Evolutionary conservation across 1,139 yeast genomes (phyloP).

Genomic region (Blastobotrys petasosporus): DNA sequence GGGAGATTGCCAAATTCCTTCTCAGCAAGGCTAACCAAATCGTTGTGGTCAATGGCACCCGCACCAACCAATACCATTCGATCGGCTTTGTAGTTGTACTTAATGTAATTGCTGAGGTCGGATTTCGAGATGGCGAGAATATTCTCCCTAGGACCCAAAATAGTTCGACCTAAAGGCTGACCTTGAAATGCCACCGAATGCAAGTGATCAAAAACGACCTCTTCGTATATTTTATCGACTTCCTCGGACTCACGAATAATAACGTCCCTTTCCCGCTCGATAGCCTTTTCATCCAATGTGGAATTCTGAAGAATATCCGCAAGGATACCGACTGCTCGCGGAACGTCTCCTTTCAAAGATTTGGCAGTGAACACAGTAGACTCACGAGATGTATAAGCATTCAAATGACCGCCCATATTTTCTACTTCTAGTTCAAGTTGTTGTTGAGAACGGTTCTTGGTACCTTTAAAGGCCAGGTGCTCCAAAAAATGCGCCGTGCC

Average conservation of each 20-base stretch:
- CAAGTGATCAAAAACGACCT: slow-evolving; percentile 93
- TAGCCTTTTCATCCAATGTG: slow-evolving; percentile 72
- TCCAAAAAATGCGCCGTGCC: slow-evolving; percentile 98
- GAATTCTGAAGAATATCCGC: slow-evolving; percentile 87
- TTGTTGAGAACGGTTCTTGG: slow-evolving; percentile 72
- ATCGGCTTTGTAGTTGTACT: slow-evolving; percentile 87
- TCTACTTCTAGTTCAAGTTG: slow-evolving; percentile 89
- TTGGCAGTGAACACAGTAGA: slow-evolving; percentile 96
- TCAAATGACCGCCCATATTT: slow-evolving; percentile 92
- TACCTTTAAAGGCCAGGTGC: slow-evolving; percentile 95
- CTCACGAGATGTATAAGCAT: slow-evolving; percentile 95
- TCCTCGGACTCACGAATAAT: slow-evolving; percentile 95
- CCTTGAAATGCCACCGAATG: slow-evolving; percentile 87
- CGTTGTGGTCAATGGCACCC: slow-evolving; percentile 86
- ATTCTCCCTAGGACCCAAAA: slow-evolving; percentile 87
- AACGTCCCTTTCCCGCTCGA: slow-evolving; percentile 93
- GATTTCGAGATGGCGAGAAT: slow-evolving; percentile 70
- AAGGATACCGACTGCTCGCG: slow-evolving; percentile 79
- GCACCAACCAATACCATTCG: slow-evolving; percentile 97
- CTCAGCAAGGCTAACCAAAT: slow-evolving; percentile 70
- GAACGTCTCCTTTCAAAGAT: slow-evolving; percentile 72
- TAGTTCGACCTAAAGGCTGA: slow-evolving; percentile 96
- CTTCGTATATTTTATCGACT: slow-evolving; percentile 97
- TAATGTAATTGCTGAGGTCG: slow-evolving; percentile 74
- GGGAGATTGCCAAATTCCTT: slow-evolving; percentile 72